These are phyloP conservation scores for Haplosporangium gracile DNA, from an alignment of 192 early-diverging fungal species.

Conservation along the genomic window DNA sequence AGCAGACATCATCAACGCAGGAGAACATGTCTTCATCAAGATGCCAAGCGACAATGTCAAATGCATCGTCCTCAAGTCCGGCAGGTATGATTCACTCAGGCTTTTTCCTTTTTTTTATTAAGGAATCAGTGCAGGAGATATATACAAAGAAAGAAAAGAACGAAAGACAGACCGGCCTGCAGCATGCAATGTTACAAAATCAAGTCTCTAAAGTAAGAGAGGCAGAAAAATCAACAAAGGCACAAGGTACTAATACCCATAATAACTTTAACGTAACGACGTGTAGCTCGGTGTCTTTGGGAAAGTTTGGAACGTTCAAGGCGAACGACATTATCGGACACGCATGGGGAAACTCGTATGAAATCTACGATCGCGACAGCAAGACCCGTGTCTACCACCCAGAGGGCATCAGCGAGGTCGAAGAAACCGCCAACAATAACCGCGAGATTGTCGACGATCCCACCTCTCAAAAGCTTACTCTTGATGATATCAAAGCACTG, in stretches of 20 bases:
- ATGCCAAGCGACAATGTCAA: constrained; percentile 91
- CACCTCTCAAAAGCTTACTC: constrained; percentile 82
- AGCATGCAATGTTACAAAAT: too few relatives aligned
- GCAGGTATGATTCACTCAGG: constrained; percentile 49
- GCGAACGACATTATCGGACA: constrained; percentile 85
- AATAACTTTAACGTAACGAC: not conserved
- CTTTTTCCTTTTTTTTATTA: not conserved
- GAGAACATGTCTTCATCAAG: constrained; percentile 79
- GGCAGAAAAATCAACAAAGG: too few relatives aligned
- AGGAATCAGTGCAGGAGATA: too few relatives aligned
- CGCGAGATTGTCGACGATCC: constrained; percentile 81
- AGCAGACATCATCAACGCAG: constrained; percentile 61
- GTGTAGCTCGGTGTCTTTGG: constrained; percentile 73
- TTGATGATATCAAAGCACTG: constrained; percentile 86
- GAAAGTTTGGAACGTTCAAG: constrained; percentile 93
- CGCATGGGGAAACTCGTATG: constrained; percentile 86
- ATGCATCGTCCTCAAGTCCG: constrained; percentile 74
- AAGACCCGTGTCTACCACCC: constrained; percentile 44
- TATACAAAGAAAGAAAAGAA: too few relatives aligned
- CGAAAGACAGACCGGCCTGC: too few relatives aligned
- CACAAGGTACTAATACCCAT: not conserved
- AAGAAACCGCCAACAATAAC: constrained; percentile 88
- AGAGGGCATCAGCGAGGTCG: constrained; percentile 59
- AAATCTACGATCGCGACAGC: constrained; percentile 78
- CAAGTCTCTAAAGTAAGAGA: too few relatives aligned